These are phyloP conservation scores for Globisporangium paddicum DNA, from an alignment of 352 stramenopile species.

Conservation along the genomic window DNA sequence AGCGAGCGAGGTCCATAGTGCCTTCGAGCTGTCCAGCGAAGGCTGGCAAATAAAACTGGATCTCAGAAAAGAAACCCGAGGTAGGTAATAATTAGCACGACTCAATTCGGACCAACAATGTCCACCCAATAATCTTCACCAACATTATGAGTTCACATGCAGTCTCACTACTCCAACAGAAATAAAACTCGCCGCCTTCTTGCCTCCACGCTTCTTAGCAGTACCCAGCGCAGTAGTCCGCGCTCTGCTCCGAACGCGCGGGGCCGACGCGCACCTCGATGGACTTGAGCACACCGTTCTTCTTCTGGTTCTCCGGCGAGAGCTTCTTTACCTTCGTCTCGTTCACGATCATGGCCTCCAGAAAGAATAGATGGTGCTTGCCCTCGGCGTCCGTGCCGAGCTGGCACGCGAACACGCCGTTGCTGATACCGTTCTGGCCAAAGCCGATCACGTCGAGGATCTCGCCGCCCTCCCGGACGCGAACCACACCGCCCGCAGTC, in stretches of 20 bases:
- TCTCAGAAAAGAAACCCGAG: no score
- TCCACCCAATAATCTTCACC: no score
- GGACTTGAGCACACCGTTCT: conserved; percentile 38
- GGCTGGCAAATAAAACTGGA: no score
- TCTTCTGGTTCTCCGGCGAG: conserved; percentile 20
- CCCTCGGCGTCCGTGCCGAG: conserved; percentile 45
- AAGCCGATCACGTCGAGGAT: conserved; percentile 56
- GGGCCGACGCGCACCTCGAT: conserved; percentile 52
- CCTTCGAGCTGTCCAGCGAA: no score
- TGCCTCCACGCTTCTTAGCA: conserved; percentile 27
- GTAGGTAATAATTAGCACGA: no score
- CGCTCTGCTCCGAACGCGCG: conserved; percentile 26
- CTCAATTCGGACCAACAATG: no score
- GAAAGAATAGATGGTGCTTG: conserved; percentile 59
- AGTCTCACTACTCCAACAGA: no score
- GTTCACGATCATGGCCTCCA: conserved; percentile 38
- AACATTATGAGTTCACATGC: no score
- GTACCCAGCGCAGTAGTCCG: conserved; percentile 59
- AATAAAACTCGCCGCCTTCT: no score
- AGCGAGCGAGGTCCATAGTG: no score
- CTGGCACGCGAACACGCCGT: conserved; percentile 54
- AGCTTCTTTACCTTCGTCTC: conserved; percentile 40
- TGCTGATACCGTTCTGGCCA: conserved; percentile 46
- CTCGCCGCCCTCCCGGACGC: conserved; percentile 49
- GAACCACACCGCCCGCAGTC: conserved; percentile 42